These are phyloP conservation scores for Hemileia vastatrix DNA, from an alignment of 1,284 basidiomycete genomes.

Conservation along the genomic window DNA sequence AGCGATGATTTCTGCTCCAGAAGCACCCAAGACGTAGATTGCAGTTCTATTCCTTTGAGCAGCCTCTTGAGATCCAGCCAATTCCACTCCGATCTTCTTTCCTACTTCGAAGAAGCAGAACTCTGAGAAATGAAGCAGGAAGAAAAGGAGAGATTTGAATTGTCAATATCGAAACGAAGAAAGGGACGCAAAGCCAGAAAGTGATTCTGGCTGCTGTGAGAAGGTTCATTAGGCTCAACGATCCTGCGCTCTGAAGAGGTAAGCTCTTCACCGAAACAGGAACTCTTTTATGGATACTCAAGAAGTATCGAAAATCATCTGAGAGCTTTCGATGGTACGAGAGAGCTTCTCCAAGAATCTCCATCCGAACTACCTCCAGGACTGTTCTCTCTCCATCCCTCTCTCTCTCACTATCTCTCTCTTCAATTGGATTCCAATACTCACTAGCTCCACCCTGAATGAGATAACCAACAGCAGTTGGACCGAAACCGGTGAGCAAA, in stretches of 20 bases:
- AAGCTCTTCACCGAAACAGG: no score
- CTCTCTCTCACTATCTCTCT: no score
- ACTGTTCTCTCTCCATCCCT: no score
- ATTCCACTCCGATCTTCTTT: constrained; percentile 35
- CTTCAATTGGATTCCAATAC: background rate
- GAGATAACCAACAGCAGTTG: constrained; percentile 40
- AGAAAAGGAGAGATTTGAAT: background rate
- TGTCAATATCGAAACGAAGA: background rate
- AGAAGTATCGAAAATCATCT: no score
- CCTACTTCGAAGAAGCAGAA: constrained; percentile 9
- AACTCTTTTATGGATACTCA: no score
- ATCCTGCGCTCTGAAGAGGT: no score
- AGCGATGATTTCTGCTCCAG: constrained; percentile 37
- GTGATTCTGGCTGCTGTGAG: no score
- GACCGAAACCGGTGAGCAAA: constrained; percentile 37
- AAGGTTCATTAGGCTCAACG: no score
- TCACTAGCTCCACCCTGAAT: constrained; percentile 30
- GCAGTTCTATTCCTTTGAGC: constrained; percentile 37
- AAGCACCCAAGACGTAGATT: constrained; percentile 40
- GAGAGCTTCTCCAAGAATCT: no score
- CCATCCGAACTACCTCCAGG: no score
- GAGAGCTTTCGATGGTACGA: no score
- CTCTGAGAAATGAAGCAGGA: background rate
- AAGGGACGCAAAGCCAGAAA: no score
- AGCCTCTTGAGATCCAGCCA: constrained; percentile 31